Evolutionary conservation across 805 yeast genomes (phyloP), one percentile per base, ranked within the genome.

Genomic region (Candida chauliodis): DNA sequence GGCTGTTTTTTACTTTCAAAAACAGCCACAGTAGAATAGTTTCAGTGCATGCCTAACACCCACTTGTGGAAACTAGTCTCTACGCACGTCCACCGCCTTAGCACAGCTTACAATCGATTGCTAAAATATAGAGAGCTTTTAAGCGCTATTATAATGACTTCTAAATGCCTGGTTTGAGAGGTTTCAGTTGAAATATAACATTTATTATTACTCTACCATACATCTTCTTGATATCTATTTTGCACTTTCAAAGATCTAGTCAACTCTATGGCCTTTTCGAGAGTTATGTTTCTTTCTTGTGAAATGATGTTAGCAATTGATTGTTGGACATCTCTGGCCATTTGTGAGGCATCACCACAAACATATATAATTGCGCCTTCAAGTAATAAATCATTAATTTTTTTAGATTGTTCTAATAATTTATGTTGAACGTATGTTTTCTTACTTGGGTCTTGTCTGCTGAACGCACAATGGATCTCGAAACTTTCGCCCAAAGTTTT

Each of bases 191-290:
- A n/a, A n/a, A n/a, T n/a, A n/a, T n/a, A n/a, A n/a, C n/a, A n/a
- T n/a, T n/a, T n/a, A n/a, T n/a, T n/a, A n/a, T n/a, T n/a, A n/a
- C n/a, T n/a, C 51, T 69, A 91, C 99, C 99, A 91, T 10, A 91
- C 96, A 72, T 91, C 99, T 66, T 93, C 98, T 68, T 91, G 99
- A 62, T 89, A 91, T 63, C 83, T 79, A 58, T 90, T 91, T 51
- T 84, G 81, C 18, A 86, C 79, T 60, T 85, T 86, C 67, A 84
- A 75, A 46, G 81, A 75, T 66, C 87, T 85, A 43, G 88, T 74
- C 54, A 84, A 69, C 42, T 84, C 93, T 38, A 77, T 75, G 10
- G 95, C 96, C 47, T 78, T 79, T 23, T 75, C 83, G 41, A 71
- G 73, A 5, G 81, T 48, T 20, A 88, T 63, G n/a, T 72, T 75